Base-by-base conservation (phyloP, 2,329 filamentous ascomycete species). In the Aspergillus transmontanensis region DNA sequence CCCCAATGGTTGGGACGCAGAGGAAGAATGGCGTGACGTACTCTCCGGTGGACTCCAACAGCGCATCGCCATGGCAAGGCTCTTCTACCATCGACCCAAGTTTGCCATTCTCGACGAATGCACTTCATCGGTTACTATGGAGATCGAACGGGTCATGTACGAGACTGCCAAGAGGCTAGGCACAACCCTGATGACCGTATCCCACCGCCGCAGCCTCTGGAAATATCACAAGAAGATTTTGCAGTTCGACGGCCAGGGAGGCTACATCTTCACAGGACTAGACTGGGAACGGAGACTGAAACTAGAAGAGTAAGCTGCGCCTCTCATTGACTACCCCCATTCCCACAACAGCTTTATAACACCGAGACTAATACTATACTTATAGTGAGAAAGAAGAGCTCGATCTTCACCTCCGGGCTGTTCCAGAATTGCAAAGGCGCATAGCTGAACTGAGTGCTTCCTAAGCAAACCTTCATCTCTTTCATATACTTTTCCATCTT, bases 21-120 rank as follows among this genome's bases (percentile, higher is more conserved):
- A 97, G 79, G 93, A 94, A 58, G 94, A 98, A 81, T 99, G 95
- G 95, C 90, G 93, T 55, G 94, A 98, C 70, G 92, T 96, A 0
- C 86, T 99, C 32, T 96, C 92, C 0, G 93, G 92, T 14, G 95
- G 95, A 7, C 84, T 97, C 23, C 95, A 99, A 80, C 95, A 99
- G 81, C 90, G 95, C 58, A 92, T 99, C 26, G 95, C 95, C 64
- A 98, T 98, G 92, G 95, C 95, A 0, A 86, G 95, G 0, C 85
- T 97, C 21, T 97, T 97, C 79, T 98, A 98, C 79, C 94, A 98
- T 79, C 85, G 88, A 11, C 94, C 94, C 0, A 90, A 91, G 71
- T 98, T 97, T 77, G 95, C 95, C 12, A 99, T 99, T 69, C 83
- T 99, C 43, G 95, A 99, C 76, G 95, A 99, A 81, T 99, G 95